A percentile compares a stretch with the other conserved stretches of the same genome.
Conservation (phyloP, 768 basidiomycete species). For the Hygrophorus pudorinus region DNA sequence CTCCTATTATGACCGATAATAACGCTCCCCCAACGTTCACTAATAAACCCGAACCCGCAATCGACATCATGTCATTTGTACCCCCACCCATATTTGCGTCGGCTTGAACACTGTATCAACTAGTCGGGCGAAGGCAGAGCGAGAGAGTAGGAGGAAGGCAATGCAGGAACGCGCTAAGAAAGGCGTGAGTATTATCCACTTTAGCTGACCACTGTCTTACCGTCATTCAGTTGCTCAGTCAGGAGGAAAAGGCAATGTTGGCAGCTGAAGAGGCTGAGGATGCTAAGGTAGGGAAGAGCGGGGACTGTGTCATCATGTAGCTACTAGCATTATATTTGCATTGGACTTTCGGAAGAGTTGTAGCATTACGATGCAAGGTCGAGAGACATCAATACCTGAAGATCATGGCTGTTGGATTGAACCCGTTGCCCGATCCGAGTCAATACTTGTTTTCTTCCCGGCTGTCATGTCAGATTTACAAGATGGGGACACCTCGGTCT, state of each 20-base stretch:
- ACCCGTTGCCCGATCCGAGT: background rate
- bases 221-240: constrained; percentile 27
- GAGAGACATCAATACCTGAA: too few relatives aligned
- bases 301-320: constrained; percentile 36
- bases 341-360: too few relatives aligned
- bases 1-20: constrained; percentile 12
- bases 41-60: constrained; percentile 24
- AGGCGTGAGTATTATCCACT: constrained; percentile 39
- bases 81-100: constrained; percentile 59
- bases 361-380: too few relatives aligned
- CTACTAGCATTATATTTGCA: constrained; percentile 1
- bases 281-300: constrained; percentile 19
- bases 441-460: background rate
- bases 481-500: constrained; percentile 23
- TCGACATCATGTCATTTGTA: constrained; percentile 41
- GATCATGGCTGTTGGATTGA: too few relatives aligned
- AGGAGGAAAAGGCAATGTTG: constrained; percentile 42
- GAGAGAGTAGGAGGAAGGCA: constrained; percentile 57
- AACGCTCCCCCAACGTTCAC: constrained; percentile 15
- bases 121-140: constrained; percentile 64
- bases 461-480: constrained; percentile 25
- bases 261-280: constrained; percentile 33
- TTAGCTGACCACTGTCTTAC: background rate
- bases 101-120: constrained; percentile 39
- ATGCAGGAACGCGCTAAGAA: constrained; percentile 68